Evolutionary conservation across 169 alveolate genomes (phyloP).

Genomic region (Eimeria sp.): DNA sequence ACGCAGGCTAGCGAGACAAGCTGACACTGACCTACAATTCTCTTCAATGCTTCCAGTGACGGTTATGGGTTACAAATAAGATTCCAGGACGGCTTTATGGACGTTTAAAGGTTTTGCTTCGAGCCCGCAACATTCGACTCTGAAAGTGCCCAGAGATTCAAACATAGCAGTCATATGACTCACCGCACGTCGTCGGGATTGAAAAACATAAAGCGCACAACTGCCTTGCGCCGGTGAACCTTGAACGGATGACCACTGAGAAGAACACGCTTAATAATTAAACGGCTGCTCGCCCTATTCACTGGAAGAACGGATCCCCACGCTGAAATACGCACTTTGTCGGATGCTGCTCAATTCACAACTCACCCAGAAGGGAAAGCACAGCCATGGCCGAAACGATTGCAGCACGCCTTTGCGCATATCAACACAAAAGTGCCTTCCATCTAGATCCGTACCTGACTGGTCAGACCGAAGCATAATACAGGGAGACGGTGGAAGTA

Average conservation of each 20-base stretch:
- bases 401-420: neutral
- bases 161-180: neutral
- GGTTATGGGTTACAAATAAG: neutral
- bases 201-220: constrained; percentile 99
- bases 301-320: constrained; percentile 93
- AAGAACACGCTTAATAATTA: constrained; percentile 98
- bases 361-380: neutral
- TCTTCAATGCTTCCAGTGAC: neutral
- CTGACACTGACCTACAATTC: neutral
- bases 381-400: neutral
- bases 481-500: constrained; percentile 69
- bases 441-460: constrained; percentile 8
- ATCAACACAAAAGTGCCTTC: neutral
- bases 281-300: constrained; percentile 96
- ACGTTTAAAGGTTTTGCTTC: neutral
- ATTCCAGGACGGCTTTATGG: neutral
- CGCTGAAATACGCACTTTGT: constrained; percentile 35
- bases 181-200: constrained; percentile 98
- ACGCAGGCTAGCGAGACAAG: neutral
- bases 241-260: constrained; percentile 98
- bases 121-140: neutral
- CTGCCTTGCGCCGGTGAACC: constrained; percentile 98
- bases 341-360: constrained; percentile 49
- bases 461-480: constrained; percentile 32
- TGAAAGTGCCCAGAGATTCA: neutral